Conservation (phyloP, 2,329 filamentous ascomycete species). For the Cladosporium sp. region DNA sequence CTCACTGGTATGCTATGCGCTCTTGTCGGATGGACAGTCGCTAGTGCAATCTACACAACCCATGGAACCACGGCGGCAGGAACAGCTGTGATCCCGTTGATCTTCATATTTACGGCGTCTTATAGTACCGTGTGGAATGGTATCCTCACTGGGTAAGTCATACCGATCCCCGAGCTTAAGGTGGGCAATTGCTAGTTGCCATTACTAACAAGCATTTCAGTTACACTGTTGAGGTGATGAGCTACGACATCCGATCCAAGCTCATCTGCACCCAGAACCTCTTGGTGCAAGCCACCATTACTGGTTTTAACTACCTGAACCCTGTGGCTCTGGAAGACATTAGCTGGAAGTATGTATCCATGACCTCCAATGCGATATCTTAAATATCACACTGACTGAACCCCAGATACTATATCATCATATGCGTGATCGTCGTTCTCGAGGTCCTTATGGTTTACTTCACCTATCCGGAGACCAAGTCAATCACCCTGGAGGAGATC, state of each 20-base stretch:
- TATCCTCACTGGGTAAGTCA: conserved; percentile 36
- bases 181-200: too few species aligned
- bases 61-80: conserved; percentile 25
- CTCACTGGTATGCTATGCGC: conserved; percentile 33
- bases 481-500: conserved; percentile 23
- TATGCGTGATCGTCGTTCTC: conserved; percentile 28
- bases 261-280: conserved; percentile 44
- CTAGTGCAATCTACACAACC: conserved; percentile 22
- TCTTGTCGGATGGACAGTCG: conserved; percentile 39
- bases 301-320: conserved; percentile 34
- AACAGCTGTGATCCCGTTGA: conserved; percentile 29
- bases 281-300: conserved; percentile 43
- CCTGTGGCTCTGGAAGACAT: conserved; percentile 23
- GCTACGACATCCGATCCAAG: conserved; percentile 44
- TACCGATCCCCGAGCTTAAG: too few species aligned
- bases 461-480: conserved; percentile 39
- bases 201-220: neutral
- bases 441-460: conserved; percentile 32
- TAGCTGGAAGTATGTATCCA: conserved; percentile 16
- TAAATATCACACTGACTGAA: neutral
- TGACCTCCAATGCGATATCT: neutral
- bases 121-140: conserved; percentile 41
- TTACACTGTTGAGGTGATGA: conserved; percentile 46
- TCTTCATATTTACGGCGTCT: conserved; percentile 25
- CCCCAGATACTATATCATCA: conserved; percentile 23